A percentile compares a stretch with the other conserved stretches of the same genome.
These are phyloP conservation scores for Alternaria brassicicola DNA, from an alignment of 2,329 filamentous ascomycete genomes.

Conservation along the genomic window DNA sequence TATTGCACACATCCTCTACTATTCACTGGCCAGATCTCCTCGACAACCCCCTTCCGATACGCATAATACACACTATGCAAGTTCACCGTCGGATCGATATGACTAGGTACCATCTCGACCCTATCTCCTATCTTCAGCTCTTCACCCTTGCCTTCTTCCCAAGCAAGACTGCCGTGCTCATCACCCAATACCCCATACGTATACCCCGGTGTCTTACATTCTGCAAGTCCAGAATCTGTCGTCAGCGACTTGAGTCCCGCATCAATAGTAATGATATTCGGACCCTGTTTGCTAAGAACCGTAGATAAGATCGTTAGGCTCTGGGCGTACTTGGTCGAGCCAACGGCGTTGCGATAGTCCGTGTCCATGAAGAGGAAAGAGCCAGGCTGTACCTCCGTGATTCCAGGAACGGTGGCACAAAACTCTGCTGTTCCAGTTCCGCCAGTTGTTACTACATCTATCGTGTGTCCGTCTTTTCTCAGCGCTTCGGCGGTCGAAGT, in stretches of 20 bases:
- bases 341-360: conserved; percentile 61
- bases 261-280: conserved; percentile 56
- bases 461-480: conserved; percentile 51
- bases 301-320: conserved; percentile 58
- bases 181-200: conserved; percentile 56
- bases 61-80: conserved; percentile 60
- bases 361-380: conserved; percentile 65
- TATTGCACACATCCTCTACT: conserved; percentile 60
- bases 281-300: conserved; percentile 57
- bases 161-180: conserved; percentile 57
- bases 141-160: conserved; percentile 49
- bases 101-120: conserved; percentile 61
- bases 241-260: conserved; percentile 59
- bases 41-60: conserved; percentile 55
- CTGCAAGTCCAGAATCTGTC: conserved; percentile 59
- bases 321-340: conserved; percentile 54
- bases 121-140: conserved; percentile 54
- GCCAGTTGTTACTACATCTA: conserved; percentile 59
- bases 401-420: conserved; percentile 57
- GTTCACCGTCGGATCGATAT: conserved; percentile 62
- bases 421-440: conserved; percentile 62
- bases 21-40: conserved; percentile 61
- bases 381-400: conserved; percentile 62
- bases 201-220: conserved; percentile 54
- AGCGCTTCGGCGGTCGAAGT: conserved; percentile 53